Percentiles rank a stretch among this genome's conserved stretches.
Conservation (phyloP, 768 basidiomycete genomes). For the Suillus bovinus region DNA sequence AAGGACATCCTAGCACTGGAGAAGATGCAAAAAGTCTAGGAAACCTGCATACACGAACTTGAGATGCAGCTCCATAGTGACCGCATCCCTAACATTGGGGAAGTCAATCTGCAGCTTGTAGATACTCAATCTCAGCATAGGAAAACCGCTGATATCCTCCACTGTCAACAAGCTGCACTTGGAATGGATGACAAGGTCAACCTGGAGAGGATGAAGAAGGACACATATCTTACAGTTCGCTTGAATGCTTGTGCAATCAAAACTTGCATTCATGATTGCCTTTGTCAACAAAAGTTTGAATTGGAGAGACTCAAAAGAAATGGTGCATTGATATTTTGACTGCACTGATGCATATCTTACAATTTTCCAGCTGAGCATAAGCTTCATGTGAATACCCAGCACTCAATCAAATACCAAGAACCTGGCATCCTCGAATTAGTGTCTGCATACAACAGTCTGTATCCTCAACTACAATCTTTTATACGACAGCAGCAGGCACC, state of each 20-base stretch:
- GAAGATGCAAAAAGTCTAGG: not conserved
- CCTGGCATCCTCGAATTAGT: slow-evolving; percentile 25
- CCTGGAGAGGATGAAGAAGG: too few relatives aligned
- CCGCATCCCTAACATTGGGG: not conserved
- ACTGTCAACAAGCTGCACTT: not conserved
- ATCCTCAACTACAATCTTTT: slow-evolving; percentile 16
- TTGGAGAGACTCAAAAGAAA: slow-evolving; percentile 12
- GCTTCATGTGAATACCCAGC: slow-evolving; percentile 26
- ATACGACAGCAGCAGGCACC: slow-evolving; percentile 23
- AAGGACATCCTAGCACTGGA: slow-evolving; percentile 1
- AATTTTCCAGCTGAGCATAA: slow-evolving; percentile 25
- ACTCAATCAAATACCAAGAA: slow-evolving; percentile 24
- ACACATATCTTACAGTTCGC: too few relatives aligned
- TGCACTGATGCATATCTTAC: slow-evolving; percentile 19
- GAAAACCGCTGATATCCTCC: slow-evolving; percentile 10
- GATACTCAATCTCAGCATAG: too few relatives aligned
- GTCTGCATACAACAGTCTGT: slow-evolving; percentile 29
- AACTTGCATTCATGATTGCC: slow-evolving; percentile 13
- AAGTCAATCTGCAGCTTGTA: too few relatives aligned
- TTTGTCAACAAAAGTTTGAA: slow-evolving; percentile 19
- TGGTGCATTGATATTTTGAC: slow-evolving; percentile 15
- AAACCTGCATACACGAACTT: not conserved
- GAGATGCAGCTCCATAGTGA: not conserved
- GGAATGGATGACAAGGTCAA: too few relatives aligned
- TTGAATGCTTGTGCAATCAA: slow-evolving; percentile 24